Conservation (phyloP, 2,329 filamentous ascomycete genomes). For the Lachnellula subtilissima region DNA sequence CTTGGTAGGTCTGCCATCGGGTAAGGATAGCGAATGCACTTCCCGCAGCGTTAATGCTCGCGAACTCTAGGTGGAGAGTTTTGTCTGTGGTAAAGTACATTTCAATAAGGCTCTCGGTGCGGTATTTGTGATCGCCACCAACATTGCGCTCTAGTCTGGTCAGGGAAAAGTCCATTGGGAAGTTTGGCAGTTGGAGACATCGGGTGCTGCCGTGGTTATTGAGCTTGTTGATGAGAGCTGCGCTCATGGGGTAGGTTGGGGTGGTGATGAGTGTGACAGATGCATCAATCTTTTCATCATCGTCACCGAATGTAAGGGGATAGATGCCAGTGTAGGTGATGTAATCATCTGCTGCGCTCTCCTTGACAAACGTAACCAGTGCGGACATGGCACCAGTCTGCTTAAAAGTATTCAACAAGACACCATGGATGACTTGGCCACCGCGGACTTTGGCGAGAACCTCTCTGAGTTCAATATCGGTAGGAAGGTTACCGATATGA, state of each 20-base stretch:
- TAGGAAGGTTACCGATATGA: constrained; percentile 19
- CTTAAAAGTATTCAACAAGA: constrained; percentile 9
- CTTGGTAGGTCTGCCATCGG: constrained; percentile 7
- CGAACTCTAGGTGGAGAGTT: constrained; percentile 24
- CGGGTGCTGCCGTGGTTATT: constrained; percentile 12
- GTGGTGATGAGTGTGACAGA: constrained; percentile 17
- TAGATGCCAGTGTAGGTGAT: constrained; percentile 12
- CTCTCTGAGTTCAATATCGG: constrained; percentile 17
- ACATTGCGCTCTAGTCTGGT: constrained; percentile 8
- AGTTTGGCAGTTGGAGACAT: constrained; percentile 15
- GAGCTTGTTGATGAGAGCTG: background rate
- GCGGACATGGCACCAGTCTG: constrained; percentile 14
- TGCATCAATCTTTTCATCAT: constrained; percentile 1
- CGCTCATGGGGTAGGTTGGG: constrained; percentile 20
- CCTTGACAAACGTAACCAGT: constrained; percentile 21
- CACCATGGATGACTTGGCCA: constrained; percentile 18
- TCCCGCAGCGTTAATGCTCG: constrained; percentile 15
- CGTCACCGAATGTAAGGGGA: constrained; percentile 12
- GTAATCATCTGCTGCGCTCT: constrained; percentile 22
- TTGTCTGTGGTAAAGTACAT: constrained; percentile 17
- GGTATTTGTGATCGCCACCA: constrained; percentile 1
- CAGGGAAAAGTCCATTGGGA: constrained; percentile 13
- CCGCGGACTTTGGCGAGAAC: constrained; percentile 23
- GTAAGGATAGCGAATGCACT: constrained; percentile 15
- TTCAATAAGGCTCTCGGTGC: constrained; percentile 14